A percentile compares a stretch with the other conserved stretches of the same genome.
Conservation (phyloP, 2,329 filamentous ascomycete species). For the Apiospora aurea region DNA sequence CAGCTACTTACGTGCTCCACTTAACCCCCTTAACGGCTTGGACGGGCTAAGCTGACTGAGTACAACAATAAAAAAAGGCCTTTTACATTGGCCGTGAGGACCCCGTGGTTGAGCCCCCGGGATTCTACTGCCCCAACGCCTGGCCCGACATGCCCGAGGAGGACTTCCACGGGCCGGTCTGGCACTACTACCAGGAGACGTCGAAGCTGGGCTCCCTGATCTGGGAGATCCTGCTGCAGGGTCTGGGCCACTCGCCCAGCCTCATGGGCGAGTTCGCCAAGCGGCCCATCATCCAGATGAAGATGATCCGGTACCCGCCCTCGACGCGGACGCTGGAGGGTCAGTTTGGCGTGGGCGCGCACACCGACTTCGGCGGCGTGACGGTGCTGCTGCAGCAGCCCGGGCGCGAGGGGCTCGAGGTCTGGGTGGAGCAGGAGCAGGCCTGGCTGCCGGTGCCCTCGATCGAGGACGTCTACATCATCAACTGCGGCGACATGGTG, state of each 20-base stretch:
- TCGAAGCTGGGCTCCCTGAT: conserved; percentile 34
- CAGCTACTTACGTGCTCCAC: no score
- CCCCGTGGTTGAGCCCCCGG: not conserved
- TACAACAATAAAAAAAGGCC: no score
- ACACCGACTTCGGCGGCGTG: conserved; percentile 37
- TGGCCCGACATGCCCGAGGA: conserved; percentile 41
- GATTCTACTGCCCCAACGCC: conserved; percentile 41
- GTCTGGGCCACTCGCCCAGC: conserved; percentile 15
- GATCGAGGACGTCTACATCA: conserved; percentile 41
- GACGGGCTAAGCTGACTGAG: no score
- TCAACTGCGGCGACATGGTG: conserved; percentile 49
- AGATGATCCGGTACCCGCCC: no score
- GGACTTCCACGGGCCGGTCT: conserved; percentile 39
- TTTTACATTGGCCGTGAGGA: no score
- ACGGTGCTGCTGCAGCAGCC: conserved; percentile 38
- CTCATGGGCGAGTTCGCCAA: no score
- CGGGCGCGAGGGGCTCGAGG: conserved; percentile 36
- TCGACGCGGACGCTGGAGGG: no score
- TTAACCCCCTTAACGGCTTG: no score
- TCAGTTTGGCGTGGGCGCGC: conserved; percentile 30
- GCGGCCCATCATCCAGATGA: no score
- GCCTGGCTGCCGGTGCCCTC: conserved; percentile 34
- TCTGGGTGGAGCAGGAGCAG: conserved; percentile 30
- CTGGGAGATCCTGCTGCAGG: conserved; percentile 37
- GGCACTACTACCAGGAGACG: conserved; percentile 37